phyloP scores from a whole-genome alignment of 2,329 filamentous ascomycete species.

The Scedosporium aurantiacum region DNA sequence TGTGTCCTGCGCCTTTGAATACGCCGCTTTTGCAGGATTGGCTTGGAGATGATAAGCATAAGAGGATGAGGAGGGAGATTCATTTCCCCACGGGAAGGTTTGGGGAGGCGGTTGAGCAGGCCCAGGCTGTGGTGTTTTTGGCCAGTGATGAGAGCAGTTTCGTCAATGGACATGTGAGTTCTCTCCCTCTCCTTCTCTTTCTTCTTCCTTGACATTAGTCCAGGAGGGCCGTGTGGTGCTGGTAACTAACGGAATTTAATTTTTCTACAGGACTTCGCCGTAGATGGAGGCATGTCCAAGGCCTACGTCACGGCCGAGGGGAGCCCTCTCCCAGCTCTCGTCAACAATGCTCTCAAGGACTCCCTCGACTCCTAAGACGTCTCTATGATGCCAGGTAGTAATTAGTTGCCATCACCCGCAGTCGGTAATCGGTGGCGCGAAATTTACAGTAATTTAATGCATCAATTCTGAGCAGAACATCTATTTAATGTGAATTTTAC shows the following conservation, averaged over 20 bases:
- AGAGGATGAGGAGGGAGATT: constrained; percentile 59
- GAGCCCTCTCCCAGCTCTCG: constrained; percentile 31
- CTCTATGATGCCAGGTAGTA: no score
- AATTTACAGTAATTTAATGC: background rate
- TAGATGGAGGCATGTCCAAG: constrained; percentile 62
- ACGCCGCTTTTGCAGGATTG: constrained; percentile 70
- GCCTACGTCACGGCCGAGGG: constrained; percentile 22
- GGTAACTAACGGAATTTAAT: background rate
- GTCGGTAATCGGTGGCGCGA: background rate
- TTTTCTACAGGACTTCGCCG: constrained; percentile 47
- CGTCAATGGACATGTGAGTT: constrained; percentile 45
- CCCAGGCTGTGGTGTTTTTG: constrained; percentile 62
- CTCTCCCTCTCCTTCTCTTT: background rate
- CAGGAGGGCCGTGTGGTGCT: background rate
- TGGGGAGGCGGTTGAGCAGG: constrained; percentile 68
- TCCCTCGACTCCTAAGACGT: constrained; percentile 2
- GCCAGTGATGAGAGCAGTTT: constrained; percentile 67
- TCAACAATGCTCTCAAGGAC: constrained; percentile 47
- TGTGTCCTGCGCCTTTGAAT: constrained; percentile 87
- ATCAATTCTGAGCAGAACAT: background rate
- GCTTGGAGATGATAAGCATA: constrained; percentile 60
- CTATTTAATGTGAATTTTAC: background rate
- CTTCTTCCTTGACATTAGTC: background rate
- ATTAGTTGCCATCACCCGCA: no score
- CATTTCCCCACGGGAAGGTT: constrained; percentile 68